These are phyloP conservation scores for Xerocomus nothofagi DNA, from an alignment of 1,284 basidiomycete genomes.

Conservation along the genomic window DNA sequence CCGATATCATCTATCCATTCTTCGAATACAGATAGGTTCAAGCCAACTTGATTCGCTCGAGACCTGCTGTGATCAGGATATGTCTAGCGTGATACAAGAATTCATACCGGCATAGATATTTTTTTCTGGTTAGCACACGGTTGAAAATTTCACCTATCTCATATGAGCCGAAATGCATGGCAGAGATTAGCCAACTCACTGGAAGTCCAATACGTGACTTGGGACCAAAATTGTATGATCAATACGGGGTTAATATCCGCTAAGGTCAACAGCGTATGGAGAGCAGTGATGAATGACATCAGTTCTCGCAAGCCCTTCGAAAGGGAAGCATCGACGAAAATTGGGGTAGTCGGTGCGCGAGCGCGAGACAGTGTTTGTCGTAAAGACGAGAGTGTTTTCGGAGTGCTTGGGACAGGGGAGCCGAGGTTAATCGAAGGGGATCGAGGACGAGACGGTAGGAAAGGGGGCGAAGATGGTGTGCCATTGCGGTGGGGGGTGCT, in stretches of 20 bases:
- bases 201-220: slow-evolving; percentile 91
- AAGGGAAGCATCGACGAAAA: slow-evolving; percentile 51
- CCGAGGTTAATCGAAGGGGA: slow-evolving; percentile 47
- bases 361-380: slow-evolving; percentile 58
- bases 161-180: slow-evolving; percentile 11
- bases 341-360: slow-evolving; percentile 45
- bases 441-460: slow-evolving; percentile 46
- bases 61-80: slow-evolving; percentile 46
- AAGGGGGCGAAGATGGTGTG: slow-evolving; percentile 38
- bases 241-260: slow-evolving; percentile 92
- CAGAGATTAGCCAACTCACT: slow-evolving; percentile 48
- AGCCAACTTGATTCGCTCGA: slow-evolving; percentile 85
- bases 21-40: slow-evolving; percentile 86
- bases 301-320: slow-evolving; percentile 64
- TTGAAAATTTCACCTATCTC: slow-evolving; percentile 89
- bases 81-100: slow-evolving; percentile 2
- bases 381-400: slow-evolving; percentile 61
- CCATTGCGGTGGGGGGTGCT: slow-evolving; percentile 39
- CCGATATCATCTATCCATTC: slow-evolving; percentile 88
- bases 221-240: slow-evolving; percentile 90
- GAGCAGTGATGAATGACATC: slow-evolving; percentile 82
- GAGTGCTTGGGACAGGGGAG: slow-evolving; percentile 40
- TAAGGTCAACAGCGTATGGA: slow-evolving; percentile 82
- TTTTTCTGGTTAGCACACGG: slow-evolving; percentile 86
- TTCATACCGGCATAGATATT: slow-evolving; percentile 84